Evolutionary conservation across 768 basidiomycete species (phyloP).

Genomic region (Russula dissimulans): DNA sequence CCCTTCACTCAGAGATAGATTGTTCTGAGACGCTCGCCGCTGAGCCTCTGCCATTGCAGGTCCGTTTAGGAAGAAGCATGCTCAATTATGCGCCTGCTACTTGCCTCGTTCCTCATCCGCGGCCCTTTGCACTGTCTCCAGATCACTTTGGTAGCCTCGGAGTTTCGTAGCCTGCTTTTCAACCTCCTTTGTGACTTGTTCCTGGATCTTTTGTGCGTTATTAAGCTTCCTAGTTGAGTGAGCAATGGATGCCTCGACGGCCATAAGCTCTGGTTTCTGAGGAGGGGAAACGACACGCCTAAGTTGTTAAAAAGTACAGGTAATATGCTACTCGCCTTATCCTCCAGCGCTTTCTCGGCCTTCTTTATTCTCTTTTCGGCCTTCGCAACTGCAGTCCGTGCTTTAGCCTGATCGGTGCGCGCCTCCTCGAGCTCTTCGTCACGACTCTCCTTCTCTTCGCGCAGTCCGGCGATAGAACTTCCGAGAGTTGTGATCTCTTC

Average conservation of each 20-base stretch:
- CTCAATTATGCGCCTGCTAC: constrained; percentile 14
- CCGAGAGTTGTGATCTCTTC: constrained; percentile 64
- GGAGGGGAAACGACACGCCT: not conserved
- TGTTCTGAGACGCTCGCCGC: constrained; percentile 59
- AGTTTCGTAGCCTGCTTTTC: constrained; percentile 45
- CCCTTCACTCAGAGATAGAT: constrained; percentile 70
- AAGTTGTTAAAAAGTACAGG: not conserved
- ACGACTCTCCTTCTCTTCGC: constrained; percentile 58
- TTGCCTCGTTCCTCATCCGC: constrained; percentile 75
- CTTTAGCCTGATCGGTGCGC: constrained; percentile 71
- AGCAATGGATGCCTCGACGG: constrained; percentile 78
- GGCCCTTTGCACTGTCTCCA: constrained; percentile 52
- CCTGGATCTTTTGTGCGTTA: constrained; percentile 54
- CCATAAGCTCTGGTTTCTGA: constrained; percentile 78
- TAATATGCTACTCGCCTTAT: constrained; percentile 51
- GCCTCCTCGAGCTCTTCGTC: constrained; percentile 67
- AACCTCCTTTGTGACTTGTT: constrained; percentile 55
- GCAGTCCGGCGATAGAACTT: constrained; percentile 55
- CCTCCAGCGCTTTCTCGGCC: constrained; percentile 81
- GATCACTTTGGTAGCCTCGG: constrained; percentile 49
- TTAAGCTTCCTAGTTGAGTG: constrained; percentile 74
- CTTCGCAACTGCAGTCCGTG: constrained; percentile 64
- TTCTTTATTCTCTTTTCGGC: constrained; percentile 85
- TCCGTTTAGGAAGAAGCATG: constrained; percentile 6
- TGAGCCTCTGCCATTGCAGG: constrained; percentile 50